Evolutionary conservation across 2,329 filamentous ascomycete genomes (phyloP), one percentile per base, ranked within the genome.

Genomic region (Talaromyces atroroseus): DNA sequence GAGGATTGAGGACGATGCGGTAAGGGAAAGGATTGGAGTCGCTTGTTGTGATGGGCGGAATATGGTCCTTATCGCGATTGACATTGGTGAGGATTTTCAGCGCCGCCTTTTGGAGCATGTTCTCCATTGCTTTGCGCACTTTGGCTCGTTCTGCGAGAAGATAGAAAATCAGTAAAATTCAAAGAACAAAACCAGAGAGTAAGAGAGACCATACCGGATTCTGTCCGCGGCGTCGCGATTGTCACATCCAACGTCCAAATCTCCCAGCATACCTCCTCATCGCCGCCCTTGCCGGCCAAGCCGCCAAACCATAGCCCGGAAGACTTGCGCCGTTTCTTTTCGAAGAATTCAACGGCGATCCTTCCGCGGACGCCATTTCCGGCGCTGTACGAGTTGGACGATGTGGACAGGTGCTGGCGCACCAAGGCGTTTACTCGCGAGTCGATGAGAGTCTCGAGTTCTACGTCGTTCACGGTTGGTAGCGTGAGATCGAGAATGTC

Each of bases 201-300:
- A 8, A 38, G 5, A 18, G 50, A 55, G 59, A 48, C 70, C 85
- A 65, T 76, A 95, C 90, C 91, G 62, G 85, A 89, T 67, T 97
- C 92, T 11, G 90, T 96, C 67, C 88, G 80, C 29, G 92, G 92
- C 64, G 90, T 91, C 10, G 91, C 90, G 55, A 96, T 85, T n/a
- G 91, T 95, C 51, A 97, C 89, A 72, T 95, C 90, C 63, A 99
- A 76, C 46, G 89, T 90, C 94, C 94, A 99, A 67, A 85, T 86
- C 79, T 97, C 94, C 94, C 94, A 99, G 71, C 91, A 95, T 18
- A 96, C 85, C 71, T 96, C 92, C 71, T 97, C 92, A 63, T 96
- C 92, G 21, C 84, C 92, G 23, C 84, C 87, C 65, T 85, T 86
- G 5, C 69, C 71, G 45, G 71, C 71, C 48, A 78, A 60, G 34